Percentiles rank a stretch among this genome's conserved stretches.
Conservation (phyloP, 2,329 filamentous ascomycete genomes). For the Colletotrichum abscissum region DNA sequence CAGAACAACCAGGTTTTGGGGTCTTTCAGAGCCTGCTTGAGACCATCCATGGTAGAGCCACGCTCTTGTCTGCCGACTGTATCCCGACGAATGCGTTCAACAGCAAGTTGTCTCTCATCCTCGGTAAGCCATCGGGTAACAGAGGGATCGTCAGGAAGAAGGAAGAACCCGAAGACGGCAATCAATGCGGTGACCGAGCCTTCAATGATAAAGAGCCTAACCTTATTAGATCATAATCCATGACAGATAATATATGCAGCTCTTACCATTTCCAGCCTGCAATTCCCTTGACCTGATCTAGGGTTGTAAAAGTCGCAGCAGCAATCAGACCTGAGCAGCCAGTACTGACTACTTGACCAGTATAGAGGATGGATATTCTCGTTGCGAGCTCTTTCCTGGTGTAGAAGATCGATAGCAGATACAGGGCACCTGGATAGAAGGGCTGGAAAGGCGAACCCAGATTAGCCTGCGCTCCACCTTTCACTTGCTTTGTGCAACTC, state of each 20-base stretch:
- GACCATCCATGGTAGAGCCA: constrained; percentile 21
- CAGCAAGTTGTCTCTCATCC: constrained; percentile 21
- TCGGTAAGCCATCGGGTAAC: constrained; percentile 24
- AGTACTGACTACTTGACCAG: constrained; percentile 26
- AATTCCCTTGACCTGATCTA: constrained; percentile 23
- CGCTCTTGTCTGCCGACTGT: constrained; percentile 27
- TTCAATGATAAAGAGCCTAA: constrained; percentile 37
- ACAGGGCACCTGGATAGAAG: constrained; percentile 30
- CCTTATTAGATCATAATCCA: neutral
- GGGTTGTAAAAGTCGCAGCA: constrained; percentile 11
- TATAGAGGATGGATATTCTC: constrained; percentile 21
- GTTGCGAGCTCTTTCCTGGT: constrained; percentile 28
- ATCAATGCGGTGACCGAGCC: constrained; percentile 49
- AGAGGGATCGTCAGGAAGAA: constrained; percentile 47
- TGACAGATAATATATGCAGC: neutral
- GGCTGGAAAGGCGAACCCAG: neutral
- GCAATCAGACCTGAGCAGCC: constrained; percentile 29
- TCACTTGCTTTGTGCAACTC: neutral
- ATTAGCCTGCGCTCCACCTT: neutral
- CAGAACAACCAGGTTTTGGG: constrained; percentile 44
- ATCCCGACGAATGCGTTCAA: constrained; percentile 24
- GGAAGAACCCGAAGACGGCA: constrained; percentile 52
- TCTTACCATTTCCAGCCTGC: constrained; percentile 31
- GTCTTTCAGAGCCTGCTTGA: constrained; percentile 29
- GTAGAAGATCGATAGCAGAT: constrained; percentile 29